phyloP scores from a whole-genome alignment of 176 grass and related monocot genomes.

The Cenchrus purpureus region DNA sequence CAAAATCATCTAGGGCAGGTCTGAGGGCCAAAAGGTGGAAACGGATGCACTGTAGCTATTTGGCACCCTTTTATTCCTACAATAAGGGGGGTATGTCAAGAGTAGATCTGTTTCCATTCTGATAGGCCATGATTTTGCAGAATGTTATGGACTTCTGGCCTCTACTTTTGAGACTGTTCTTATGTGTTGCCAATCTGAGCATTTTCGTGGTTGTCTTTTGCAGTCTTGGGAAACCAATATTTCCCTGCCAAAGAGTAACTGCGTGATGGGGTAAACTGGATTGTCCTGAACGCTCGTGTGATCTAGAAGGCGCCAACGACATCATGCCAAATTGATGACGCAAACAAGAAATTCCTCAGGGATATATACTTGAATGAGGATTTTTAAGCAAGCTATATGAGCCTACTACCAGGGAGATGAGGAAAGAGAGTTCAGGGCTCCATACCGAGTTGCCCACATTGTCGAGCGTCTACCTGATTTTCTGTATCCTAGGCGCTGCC shows the following conservation, averaged over 20 bases:
- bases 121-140: neutral
- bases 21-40: constrained; percentile 32
- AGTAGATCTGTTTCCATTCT: constrained; percentile 29
- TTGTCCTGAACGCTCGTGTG: constrained; percentile 79
- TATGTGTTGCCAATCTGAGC: constrained; percentile 18
- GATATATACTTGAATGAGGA: neutral
- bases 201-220: constrained; percentile 40
- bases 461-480: neutral
- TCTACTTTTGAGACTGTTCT: constrained; percentile 1
- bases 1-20: constrained; percentile 4
- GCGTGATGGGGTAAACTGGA: constrained; percentile 95
- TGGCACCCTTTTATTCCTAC: constrained; percentile 17
- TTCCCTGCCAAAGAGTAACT: constrained; percentile 93
- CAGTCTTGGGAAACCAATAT: constrained; percentile 88
- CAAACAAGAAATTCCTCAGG: neutral
- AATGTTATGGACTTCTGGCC: neutral
- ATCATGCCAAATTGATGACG: constrained; percentile 56
- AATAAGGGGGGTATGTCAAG: neutral
- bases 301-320: constrained; percentile 64
- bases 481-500: neutral
- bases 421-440: constrained; percentile 34
- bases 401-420: neutral
- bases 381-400: constrained; percentile 20
- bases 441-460: neutral
- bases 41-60: neutral